These are phyloP conservation scores for Suillus subaureus DNA, from an alignment of 768 basidiomycete species.

Conservation along the genomic window DNA sequence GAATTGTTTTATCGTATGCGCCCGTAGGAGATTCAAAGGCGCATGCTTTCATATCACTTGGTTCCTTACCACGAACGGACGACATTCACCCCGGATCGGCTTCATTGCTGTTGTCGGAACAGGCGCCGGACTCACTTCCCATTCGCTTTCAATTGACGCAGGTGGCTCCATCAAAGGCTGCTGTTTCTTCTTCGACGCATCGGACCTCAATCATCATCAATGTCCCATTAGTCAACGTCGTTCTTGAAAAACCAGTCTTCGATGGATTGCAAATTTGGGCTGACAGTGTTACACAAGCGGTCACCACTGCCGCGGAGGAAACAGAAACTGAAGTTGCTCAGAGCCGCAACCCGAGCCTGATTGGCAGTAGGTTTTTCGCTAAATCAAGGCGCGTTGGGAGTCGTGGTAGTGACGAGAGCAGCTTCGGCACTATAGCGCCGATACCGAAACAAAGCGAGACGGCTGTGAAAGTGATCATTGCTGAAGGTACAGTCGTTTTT, in stretches of 20 bases:
- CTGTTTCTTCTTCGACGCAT: constrained; percentile 7
- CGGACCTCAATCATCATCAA: constrained; percentile 28
- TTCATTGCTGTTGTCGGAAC: constrained; percentile 28
- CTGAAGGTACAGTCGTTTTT: constrained; percentile 39
- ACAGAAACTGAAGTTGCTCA: constrained; percentile 33
- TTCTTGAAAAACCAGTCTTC: constrained; percentile 63
- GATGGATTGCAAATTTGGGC: constrained; percentile 87
- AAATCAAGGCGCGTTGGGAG: constrained; percentile 41
- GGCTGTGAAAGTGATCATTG: constrained; percentile 50
- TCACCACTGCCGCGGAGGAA: constrained; percentile 41
- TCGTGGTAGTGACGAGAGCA: constrained; percentile 45
- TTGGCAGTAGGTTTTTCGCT: constrained; percentile 79
- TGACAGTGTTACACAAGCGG: constrained; percentile 80
- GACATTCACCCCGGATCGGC: constrained; percentile 1
- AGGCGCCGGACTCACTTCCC: constrained; percentile 16
- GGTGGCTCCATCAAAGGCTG: constrained; percentile 4
- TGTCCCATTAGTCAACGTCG: constrained; percentile 65
- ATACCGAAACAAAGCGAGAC: constrained; percentile 38
- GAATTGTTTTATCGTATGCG: constrained; percentile 54
- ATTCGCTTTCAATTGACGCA: constrained; percentile 26
- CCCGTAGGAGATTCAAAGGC: constrained; percentile 42
- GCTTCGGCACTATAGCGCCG: constrained; percentile 36
- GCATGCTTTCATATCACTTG: constrained; percentile 51
- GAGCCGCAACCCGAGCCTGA: constrained; percentile 63
- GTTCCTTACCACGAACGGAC: constrained; percentile 37